These are phyloP conservation scores for Allantophomopsis cytisporea DNA, from an alignment of 2,329 filamentous ascomycete species.

Conservation along the genomic window DNA sequence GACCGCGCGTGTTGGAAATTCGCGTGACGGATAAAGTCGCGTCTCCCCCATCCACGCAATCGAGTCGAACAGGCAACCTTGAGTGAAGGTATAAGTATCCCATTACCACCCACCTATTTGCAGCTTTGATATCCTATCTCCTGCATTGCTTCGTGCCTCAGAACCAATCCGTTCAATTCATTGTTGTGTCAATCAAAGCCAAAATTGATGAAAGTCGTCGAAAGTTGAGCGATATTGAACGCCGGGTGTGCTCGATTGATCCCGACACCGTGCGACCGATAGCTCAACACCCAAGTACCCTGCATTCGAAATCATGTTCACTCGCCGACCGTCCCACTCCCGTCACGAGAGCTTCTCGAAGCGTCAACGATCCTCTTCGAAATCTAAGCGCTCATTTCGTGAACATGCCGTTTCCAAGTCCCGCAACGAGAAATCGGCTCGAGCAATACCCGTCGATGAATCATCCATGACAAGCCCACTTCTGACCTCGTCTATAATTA, in stretches of 20 bases:
- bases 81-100: too few species aligned
- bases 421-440: slow-evolving; percentile 15
- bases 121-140: too few species aligned
- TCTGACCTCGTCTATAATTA: slow-evolving; percentile 58
- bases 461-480: slow-evolving; percentile 16
- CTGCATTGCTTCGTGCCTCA: too few species aligned
- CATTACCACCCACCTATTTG: too few species aligned
- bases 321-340: slow-evolving; percentile 7
- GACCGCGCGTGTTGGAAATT: too few species aligned
- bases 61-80: too few species aligned
- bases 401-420: slow-evolving; percentile 21
- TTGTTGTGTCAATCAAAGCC: neutral
- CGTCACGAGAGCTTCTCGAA: slow-evolving; percentile 18
- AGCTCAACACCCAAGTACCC: neutral
- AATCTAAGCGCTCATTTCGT: slow-evolving; percentile 16
- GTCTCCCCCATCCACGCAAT: too few species aligned
- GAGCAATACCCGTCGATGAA: slow-evolving; percentile 12
- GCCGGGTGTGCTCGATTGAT: neutral
- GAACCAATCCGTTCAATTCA: too few species aligned
- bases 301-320: slow-evolving; percentile 5
- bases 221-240: neutral
- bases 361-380: slow-evolving; percentile 11
- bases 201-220: neutral
- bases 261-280: slow-evolving; percentile 1
- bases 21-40: too few species aligned